Evolutionary conservation across 129 eudicot species (phyloP).

Genomic region (Daucus carota): DNA sequence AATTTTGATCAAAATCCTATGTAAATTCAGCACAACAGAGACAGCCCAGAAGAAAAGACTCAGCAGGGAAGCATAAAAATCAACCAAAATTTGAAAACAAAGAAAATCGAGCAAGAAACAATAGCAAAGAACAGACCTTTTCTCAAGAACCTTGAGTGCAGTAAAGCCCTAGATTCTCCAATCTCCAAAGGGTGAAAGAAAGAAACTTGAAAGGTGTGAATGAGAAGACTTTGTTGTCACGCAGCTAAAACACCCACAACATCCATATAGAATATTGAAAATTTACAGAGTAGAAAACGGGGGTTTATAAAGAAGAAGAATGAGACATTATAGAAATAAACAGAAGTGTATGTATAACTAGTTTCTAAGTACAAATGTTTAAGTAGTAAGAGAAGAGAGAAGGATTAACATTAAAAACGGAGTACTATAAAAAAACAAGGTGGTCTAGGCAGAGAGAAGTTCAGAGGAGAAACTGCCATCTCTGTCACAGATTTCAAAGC

Average conservation of each 20-base stretch:
- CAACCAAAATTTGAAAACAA: not conserved
- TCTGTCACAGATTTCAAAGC: slow-evolving; percentile 57
- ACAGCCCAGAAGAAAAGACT: not conserved
- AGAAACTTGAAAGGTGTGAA: slow-evolving; percentile 58
- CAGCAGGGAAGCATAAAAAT: not conserved
- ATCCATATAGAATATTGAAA: slow-evolving; percentile 13
- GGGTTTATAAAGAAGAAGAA: slow-evolving; percentile 4
- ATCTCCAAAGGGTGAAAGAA: slow-evolving; percentile 23
- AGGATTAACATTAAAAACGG: slow-evolving; percentile 3
- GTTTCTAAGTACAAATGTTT: not conserved
- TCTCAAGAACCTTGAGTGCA: slow-evolving; percentile 13
- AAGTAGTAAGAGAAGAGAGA: not conserved
- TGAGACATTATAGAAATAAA: not conserved
- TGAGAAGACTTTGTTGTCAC: slow-evolving; percentile 56
- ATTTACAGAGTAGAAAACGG: not conserved
- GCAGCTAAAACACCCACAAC: slow-evolving; percentile 33
- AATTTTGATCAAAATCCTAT: not conserved
- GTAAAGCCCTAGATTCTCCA: slow-evolving; percentile 57
- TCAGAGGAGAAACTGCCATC: slow-evolving; percentile 57
- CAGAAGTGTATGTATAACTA: not conserved
- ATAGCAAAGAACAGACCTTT: slow-evolving; percentile 29
- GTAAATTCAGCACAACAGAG: not conserved
- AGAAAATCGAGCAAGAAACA: not conserved
- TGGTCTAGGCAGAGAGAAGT: slow-evolving; percentile 16
- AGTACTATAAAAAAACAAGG: not conserved